phyloP scores from a whole-genome alignment of 345 rosid species.

The Capsella bursapastoris region DNA sequence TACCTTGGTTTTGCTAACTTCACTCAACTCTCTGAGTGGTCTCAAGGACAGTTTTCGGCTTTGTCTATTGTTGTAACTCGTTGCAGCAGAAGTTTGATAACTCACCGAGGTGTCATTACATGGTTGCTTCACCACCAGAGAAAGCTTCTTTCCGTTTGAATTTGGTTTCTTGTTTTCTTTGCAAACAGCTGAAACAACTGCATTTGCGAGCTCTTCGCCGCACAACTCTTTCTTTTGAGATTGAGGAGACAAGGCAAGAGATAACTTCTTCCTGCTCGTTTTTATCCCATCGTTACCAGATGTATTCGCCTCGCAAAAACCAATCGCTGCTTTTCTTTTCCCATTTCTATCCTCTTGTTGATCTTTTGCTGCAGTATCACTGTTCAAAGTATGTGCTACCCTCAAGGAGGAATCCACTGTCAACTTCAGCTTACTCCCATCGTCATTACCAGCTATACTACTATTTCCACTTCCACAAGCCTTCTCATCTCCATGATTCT shows the following conservation, averaged over 20 bases:
- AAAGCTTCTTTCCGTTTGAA: slow-evolving; percentile 51
- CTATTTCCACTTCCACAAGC: slow-evolving; percentile 38
- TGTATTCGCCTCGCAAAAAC: slow-evolving; percentile 22
- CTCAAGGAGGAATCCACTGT: slow-evolving; percentile 46
- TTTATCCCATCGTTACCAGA: slow-evolving; percentile 7
- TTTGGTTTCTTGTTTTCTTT: slow-evolving; percentile 37
- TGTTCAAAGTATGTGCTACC: slow-evolving; percentile 33
- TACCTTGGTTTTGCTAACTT: slow-evolving; percentile 23
- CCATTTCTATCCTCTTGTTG: slow-evolving; percentile 38
- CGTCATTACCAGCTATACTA: slow-evolving; percentile 37
- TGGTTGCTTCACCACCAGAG: slow-evolving; percentile 49
- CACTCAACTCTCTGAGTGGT: slow-evolving; percentile 39
- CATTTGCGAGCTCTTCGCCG: slow-evolving; percentile 30
- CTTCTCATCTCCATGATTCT: slow-evolving; percentile 46
- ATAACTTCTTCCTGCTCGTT: slow-evolving; percentile 46
- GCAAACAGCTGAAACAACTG: slow-evolving; percentile 31
- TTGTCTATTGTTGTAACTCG: slow-evolving; percentile 20
- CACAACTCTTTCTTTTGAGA: slow-evolving; percentile 38
- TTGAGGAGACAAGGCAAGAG: slow-evolving; percentile 46
- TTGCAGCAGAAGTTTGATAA: slow-evolving; percentile 31
- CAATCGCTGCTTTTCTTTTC: slow-evolving; percentile 32
- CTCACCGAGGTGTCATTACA: slow-evolving; percentile 38
- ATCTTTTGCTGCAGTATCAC: slow-evolving; percentile 32
- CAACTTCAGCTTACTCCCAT: slow-evolving; percentile 41
- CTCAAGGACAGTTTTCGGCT: slow-evolving; percentile 42